Evolutionary conservation across 2,329 filamentous ascomycete species (phyloP), one percentile per base, ranked within the genome.

Genomic region (Pleurostoma richardsiae): DNA sequence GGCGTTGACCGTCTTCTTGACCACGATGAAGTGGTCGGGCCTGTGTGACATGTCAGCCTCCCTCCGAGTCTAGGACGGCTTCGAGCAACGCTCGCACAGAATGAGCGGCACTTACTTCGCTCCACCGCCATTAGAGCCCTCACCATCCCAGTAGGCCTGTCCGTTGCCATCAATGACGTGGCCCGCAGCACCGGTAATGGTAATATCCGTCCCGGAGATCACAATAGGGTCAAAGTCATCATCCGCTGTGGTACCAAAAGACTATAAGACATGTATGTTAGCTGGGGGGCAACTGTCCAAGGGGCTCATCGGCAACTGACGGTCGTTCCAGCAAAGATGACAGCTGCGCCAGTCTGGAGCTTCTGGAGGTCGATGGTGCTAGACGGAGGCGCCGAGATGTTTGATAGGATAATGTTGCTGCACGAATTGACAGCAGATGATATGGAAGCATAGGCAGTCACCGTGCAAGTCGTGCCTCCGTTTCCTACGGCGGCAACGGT

Each of bases 1-100:
- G 19, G 67, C 68, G 50, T 59, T 51, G 40, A 53, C 61, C 30
- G 71, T 53, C 5, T 59, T 61, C 51, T 72, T 68, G 40, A 74
- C 76, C 33, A 65, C 69, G 66, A 80, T 79, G 67, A 80, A 74
- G 49, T 52, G 49, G 63, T 71, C 19, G 19, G 19, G 19, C 19
- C 19, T 19, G 19, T 19, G 19, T 19, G 19, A 19, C 19, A 19
- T 19, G 19, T 19, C 19, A 19, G 19, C 19, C 19, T 19, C 19
- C 19, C 19, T 19, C 19, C 19, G 19, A 19, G 19, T 19, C 19
- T 19, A 19, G 19, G 19, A 19, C 19, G 19, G 19, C 19, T 19
- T 19, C 19, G 19, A 19, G 19, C 19, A 19, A 19, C 19, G 19
- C 19, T 19, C 19, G 19, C 19, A 19, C 19, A 19, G 19, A 19